Evolutionary conservation across 2,329 filamentous ascomycete species (phyloP).

Genomic region (Magnaporthiopsis incrustans): DNA sequence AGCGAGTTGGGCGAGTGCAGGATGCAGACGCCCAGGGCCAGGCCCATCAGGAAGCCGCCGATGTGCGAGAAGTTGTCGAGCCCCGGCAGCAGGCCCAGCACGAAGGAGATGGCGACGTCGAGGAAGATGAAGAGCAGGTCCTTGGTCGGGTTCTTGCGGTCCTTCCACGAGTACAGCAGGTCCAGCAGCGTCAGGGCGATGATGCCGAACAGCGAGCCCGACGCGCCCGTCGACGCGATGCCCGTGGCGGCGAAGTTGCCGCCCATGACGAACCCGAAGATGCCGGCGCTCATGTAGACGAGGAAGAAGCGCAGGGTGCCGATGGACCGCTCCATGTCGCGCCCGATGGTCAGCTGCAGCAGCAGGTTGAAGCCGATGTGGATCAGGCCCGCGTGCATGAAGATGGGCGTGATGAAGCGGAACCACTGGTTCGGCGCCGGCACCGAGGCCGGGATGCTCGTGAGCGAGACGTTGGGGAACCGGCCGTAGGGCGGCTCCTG

Average conservation of each 20-base stretch:
- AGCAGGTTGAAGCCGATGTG: constrained; percentile 96
- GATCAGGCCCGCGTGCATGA: constrained; percentile 86
- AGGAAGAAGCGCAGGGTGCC: constrained; percentile 81
- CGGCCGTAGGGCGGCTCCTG: constrained; percentile 55
- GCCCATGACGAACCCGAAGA: constrained; percentile 92
- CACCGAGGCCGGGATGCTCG: constrained; percentile 10
- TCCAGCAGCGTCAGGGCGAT: constrained; percentile 84
- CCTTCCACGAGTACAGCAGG: constrained; percentile 84
- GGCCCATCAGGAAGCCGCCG: constrained; percentile 87
- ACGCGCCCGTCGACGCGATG: constrained; percentile 80
- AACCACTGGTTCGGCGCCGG: constrained; percentile 88
- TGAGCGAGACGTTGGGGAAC: constrained; percentile 33
- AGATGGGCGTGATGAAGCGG: constrained; percentile 92
- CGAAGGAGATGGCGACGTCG: constrained; percentile 83
- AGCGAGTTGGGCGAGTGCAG: constrained; percentile 81
- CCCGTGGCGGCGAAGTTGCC: constrained; percentile 84
- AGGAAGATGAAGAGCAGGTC: constrained; percentile 83
- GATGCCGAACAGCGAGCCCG: constrained; percentile 84
- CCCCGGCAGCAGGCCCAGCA: constrained; percentile 82
- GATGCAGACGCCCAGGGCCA: constrained; percentile 78
- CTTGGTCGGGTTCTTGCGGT: constrained; percentile 66
- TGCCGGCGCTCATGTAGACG: constrained; percentile 84
- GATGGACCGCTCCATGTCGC: constrained; percentile 88
- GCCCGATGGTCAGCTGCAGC: constrained; percentile 79
- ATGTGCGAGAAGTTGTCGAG: constrained; percentile 98